A percentile compares a stretch with the other conserved stretches of the same genome.
Conservation (phyloP, 345 rosid species). For the Capsella bursapastoris region DNA sequence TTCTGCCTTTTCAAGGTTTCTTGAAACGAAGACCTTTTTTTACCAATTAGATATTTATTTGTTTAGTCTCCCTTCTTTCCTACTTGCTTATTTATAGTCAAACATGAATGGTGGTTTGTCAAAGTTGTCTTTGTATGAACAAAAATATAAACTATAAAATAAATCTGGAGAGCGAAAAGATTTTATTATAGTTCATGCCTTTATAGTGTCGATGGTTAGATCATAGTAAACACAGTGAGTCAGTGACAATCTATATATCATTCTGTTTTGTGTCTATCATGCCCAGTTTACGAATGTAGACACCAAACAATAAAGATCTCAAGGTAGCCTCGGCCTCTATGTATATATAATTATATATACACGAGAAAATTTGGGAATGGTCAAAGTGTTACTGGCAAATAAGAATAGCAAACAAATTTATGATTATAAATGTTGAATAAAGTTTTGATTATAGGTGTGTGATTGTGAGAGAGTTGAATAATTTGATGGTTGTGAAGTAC, state of each 20-base stretch:
- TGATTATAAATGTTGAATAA: too few relatives aligned
- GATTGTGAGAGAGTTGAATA: too few relatives aligned
- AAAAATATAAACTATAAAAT: slow-evolving; percentile 5
- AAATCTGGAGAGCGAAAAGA: slow-evolving; percentile 1
- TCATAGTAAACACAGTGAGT: not conserved
- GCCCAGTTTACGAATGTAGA: not conserved
- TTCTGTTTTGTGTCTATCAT: not conserved
- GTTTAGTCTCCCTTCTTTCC: not conserved
- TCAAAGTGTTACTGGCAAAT: too few relatives aligned
- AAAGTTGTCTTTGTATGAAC: slow-evolving; percentile 30
- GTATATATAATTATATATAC: too few relatives aligned
- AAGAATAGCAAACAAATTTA: too few relatives aligned
- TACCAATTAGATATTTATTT: slow-evolving; percentile 36
- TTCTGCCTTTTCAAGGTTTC: not conserved
- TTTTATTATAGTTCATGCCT: not conserved
- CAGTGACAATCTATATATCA: not conserved
- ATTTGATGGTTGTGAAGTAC: too few relatives aligned
- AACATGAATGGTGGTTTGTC: slow-evolving; percentile 37
- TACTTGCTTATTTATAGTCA: slow-evolving; percentile 26
- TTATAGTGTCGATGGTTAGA: not conserved
- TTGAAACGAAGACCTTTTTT: slow-evolving; percentile 24
- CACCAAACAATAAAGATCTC: not conserved
- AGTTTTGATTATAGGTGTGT: too few relatives aligned
- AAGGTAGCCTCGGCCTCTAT: not conserved
- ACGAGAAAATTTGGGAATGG: too few relatives aligned